Evolutionary conservation across 352 stramenopile genomes (phyloP), one percentile per base, ranked within the genome.

Genomic region (Achlya hypogyna): DNA sequence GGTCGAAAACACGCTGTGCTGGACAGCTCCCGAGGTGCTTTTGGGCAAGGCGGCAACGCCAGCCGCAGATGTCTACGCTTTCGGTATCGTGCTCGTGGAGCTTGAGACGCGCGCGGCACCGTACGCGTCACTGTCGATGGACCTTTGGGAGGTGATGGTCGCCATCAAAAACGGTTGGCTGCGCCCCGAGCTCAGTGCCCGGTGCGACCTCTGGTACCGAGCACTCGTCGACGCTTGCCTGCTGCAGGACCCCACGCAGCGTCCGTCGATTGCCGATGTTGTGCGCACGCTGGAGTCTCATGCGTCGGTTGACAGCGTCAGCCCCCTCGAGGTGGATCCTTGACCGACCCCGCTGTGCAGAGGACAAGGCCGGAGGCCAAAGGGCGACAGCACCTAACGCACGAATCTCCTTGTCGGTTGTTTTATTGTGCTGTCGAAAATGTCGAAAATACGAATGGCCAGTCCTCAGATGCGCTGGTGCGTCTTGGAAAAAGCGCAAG

Each of bases 61-160:
- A 66, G 79, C 75, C 71, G 88, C 77, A 68, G 87, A 95, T 77
- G 84, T 95, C 4, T 95, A 91, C 68, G 75, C 82, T 27, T 93
- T 90, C 72, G 84, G 84, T 20, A 93, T 95, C 60, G 74, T 93
- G 59, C 65, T 95, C 18, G 93, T 84, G 83, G 87, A 95, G 73
- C 62, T 95, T 18, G 82, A 81, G 53, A 95, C 86, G 23, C 69
- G 86, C 47, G 78, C 88, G 71, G 82, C 93, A 71, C 83, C 93
- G 4, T 89, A 93, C 69, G 69, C 81, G 74, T 76, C 77, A 23
- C 69, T 93, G 20, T 81, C 49, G 31, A 56, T 56, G 49, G 49
- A 56, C 49, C 31, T 56, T 20, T 56, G 49, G 49, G 49, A 56
- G 31, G 49, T 56, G 12, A 56, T 56, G 49, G 49, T 56, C 31